Evolutionary conservation across 2,329 filamentous ascomycete genomes (phyloP).

Genomic region (Colletotrichum salicis): DNA sequence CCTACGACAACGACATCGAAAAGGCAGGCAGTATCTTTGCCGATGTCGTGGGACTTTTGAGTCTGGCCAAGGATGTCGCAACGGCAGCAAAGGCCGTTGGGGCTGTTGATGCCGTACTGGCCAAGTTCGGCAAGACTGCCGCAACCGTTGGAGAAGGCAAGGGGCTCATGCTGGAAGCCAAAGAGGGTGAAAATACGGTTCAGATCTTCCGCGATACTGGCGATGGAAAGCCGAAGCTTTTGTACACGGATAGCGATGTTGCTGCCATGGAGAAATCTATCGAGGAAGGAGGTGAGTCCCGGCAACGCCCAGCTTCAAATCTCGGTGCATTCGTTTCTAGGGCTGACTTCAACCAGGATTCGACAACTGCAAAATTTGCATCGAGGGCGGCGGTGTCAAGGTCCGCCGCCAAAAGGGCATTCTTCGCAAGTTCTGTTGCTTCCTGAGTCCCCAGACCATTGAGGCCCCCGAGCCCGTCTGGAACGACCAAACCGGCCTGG

Average conservation of each 20-base stretch:
- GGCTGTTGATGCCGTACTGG: neutral
- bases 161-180: neutral
- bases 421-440: neutral
- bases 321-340: neutral
- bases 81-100: neutral
- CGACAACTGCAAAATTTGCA: neutral
- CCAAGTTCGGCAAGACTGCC: neutral
- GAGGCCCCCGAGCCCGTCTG: neutral
- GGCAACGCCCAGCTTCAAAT: neutral
- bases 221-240: neutral
- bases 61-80: neutral
- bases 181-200: neutral
- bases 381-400: neutral
- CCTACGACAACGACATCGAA: conserved; percentile 6
- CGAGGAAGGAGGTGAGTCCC: neutral
- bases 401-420: neutral
- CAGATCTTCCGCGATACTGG: neutral
- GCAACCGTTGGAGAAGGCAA: neutral
- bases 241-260: neutral
- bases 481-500: neutral
- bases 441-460: neutral
- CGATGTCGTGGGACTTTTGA: neutral
- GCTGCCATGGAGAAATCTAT: neutral
- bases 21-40: neutral
- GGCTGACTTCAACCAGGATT: neutral